Evolutionary conservation across 495 filamentous ascomycete genomes (phyloP), one percentile per base, ranked within the genome.

Genomic region (Trichoderma erinaceum): DNA sequence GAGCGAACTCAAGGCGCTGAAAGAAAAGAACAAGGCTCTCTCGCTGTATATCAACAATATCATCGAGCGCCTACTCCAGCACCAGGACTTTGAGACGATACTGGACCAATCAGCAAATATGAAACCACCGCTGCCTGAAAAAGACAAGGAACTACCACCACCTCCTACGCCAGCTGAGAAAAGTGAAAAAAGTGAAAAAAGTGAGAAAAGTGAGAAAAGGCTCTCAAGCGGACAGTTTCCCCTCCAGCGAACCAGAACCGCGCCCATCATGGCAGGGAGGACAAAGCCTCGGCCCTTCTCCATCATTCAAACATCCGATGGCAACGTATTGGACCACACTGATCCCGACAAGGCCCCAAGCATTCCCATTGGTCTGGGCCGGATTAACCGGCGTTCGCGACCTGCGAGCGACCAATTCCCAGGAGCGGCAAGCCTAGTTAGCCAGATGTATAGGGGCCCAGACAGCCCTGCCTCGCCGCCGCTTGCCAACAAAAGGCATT

Each of bases 21-120:
- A 92, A 78, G 93, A 97, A 70, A 90, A 97, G 77, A 98, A 98
- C 81, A 99, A 97, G 77, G 95, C 95, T 56, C 80, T 98, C 70
- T 96, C 93, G 3, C 84, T 97, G 41, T 99, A 99, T 77, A 97
- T 99, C 77, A 97, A 97, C 83, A 94, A 92, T 74, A 97, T 99
- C 75, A 97, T 99, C 73, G 93, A 92, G 76, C 89, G 95, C 25
- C 85, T 99, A 21, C 83, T 99, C 48, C 89, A 95, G 73, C 91
- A 97, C 79, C 90, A 97, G 73, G 93, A 93, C 63, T 97, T 97
- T 66, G 95, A 99, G 76, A 85, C 88, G 69, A 93, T 99, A 63
- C 83, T 98, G 56, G 92, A 96, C 76, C 91, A 92, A 72, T 85
- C 85, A 12, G 83, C 81, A 41, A 85, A 89, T 68, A 78, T 81